phyloP scores from a whole-genome alignment of 352 stramenopile species.

The Pythium dissimile region DNA sequence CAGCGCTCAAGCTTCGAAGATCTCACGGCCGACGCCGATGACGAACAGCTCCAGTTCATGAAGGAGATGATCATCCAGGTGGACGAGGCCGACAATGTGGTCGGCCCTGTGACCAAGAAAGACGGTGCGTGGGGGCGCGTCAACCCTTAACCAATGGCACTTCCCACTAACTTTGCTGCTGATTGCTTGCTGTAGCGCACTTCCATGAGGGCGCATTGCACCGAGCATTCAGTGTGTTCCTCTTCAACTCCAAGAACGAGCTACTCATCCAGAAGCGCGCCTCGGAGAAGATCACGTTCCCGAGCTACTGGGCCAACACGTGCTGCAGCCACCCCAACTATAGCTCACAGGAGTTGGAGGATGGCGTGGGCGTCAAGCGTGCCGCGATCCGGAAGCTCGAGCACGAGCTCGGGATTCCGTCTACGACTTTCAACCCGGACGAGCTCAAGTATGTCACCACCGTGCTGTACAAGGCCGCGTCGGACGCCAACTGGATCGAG shows the following conservation, averaged over 20 bases:
- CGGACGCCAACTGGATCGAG: slow-evolving; percentile 93
- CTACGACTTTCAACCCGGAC: slow-evolving; percentile 64
- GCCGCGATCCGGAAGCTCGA: slow-evolving; percentile 97
- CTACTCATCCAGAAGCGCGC: slow-evolving; percentile 91
- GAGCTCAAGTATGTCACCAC: slow-evolving; percentile 97
- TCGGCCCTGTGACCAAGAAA: slow-evolving; percentile 87
- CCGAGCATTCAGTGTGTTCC: slow-evolving; percentile 83
- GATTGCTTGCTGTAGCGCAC: slow-evolving; percentile 37
- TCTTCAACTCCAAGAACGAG: slow-evolving; percentile 86
- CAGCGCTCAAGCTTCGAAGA: slow-evolving; percentile 53
- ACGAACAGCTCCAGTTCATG: slow-evolving; percentile 87
- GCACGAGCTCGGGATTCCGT: slow-evolving; percentile 97
- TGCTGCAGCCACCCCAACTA: slow-evolving; percentile 98
- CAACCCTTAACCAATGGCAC: too few relatives aligned
- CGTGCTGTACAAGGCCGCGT: slow-evolving; percentile 96
- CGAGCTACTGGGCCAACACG: slow-evolving; percentile 98
- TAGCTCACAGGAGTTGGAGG: slow-evolving; percentile 85
- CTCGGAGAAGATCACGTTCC: slow-evolving; percentile 98
- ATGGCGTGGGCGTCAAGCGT: slow-evolving; percentile 81
- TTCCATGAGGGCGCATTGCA: slow-evolving; percentile 77
- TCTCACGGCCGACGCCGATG: slow-evolving; percentile 63
- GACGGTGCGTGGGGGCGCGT: slow-evolving; percentile 47
- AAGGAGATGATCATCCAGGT: slow-evolving; percentile 90
- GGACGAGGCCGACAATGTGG: slow-evolving; percentile 73
- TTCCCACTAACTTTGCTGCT: too few relatives aligned